A percentile compares a stretch with the other conserved stretches of the same genome.
Evolutionary conservation across 2,329 filamentous ascomycete genomes (phyloP).

Genomic region (Cryphonectria japonica): DNA sequence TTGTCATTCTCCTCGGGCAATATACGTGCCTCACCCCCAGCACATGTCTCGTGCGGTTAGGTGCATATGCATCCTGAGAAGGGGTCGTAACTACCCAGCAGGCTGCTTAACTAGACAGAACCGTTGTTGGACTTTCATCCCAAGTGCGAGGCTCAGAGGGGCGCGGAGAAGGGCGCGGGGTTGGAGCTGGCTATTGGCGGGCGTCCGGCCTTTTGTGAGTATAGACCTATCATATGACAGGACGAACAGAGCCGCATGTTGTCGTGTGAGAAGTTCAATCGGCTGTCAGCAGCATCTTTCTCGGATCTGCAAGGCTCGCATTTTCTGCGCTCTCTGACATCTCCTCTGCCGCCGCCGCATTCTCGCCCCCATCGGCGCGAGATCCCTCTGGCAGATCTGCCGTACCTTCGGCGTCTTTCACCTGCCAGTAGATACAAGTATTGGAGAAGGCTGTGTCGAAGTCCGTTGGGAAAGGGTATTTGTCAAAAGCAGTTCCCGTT

Average conservation of each 20-base stretch:
- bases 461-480: conserved; percentile 45
- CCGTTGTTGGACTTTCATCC: not conserved
- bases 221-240: not conserved
- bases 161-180: no score
- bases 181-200: not conserved
- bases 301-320: not conserved
- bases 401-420: not conserved
- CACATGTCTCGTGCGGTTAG: not conserved
- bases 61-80: not conserved
- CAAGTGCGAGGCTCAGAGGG: not conserved
- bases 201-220: not conserved
- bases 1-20: not conserved
- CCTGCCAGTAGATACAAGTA: conserved; percentile 46
- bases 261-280: not conserved
- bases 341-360: not conserved
- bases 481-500: conserved; percentile 37
- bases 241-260: not conserved
- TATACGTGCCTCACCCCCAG: not conserved
- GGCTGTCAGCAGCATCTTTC: not conserved
- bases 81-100: not conserved
- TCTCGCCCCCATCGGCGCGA: no score
- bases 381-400: not conserved
- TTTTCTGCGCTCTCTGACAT: not conserved
- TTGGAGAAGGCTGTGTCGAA: conserved; percentile 44
- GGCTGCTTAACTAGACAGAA: not conserved